Base-by-base conservation (phyloP, 768 basidiomycete genomes). In the Hirschioporus abietinus region DNA sequence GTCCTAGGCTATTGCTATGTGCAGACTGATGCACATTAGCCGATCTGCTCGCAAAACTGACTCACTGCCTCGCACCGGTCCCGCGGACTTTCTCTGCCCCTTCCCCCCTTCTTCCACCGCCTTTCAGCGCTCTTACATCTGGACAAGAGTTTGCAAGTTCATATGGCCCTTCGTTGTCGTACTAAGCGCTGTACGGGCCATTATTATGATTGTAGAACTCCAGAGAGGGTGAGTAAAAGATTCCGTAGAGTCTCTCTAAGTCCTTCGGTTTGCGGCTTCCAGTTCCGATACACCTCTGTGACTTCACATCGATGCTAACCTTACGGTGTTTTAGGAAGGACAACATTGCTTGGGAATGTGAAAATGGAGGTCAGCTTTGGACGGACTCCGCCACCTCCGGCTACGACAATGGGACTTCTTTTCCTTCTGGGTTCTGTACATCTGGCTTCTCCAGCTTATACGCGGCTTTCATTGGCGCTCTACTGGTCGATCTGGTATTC, bases 131-230 rank as follows among this genome's bases (percentile, higher is more conserved):
- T 90, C 90, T 66, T 88, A 87, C 77, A 83, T 84, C 70, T 91
- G 87, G 85, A 83, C 82, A 65, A 81, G 87, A 69, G 87, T 83
- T 2, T 80, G 81, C 76, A 84, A 84, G 71, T 86, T 88, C 78
- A 69, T 88, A 36, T 91, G 89, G 90, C 88, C 88, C 1, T 87
- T 90, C 75, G 66, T 89, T 66, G 86, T 91, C 72, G 80, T 89
- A 75, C 83, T 88, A 67, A 81, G 79, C 72, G 84, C 84, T 27
- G 74, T 91, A 66, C 84, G 89, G 66, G 87, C 85, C 58, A 87
- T 88, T 73, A 72, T 89, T 68, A 91, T 91, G 86, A 88, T 90
- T 74, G 86, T 89, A 73, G 78, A 90, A 76, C 83, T 91, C 67
- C 81, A 88, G 73, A 83, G 88, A 74, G 86, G 86, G 88, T 88